Evolutionary conservation across 1,284 basidiomycete species (phyloP), one percentile per base, ranked within the genome.

Genomic region (Fomitopsis betulina): DNA sequence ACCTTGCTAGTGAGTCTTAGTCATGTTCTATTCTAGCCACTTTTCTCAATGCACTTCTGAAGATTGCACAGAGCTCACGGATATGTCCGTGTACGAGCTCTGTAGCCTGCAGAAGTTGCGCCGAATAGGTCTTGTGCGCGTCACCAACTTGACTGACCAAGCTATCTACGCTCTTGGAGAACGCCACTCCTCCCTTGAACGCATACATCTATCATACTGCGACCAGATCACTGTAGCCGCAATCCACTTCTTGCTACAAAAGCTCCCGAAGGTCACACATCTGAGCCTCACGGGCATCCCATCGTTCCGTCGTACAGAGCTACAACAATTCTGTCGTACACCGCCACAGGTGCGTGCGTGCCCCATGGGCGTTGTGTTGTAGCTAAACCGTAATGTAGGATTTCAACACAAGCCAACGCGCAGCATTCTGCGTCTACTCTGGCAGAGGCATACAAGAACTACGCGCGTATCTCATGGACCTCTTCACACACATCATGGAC

Each of bases 131-230:
- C 87, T 99, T 17, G 97, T 99, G 50, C 88, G 96, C 62, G 94
- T 96, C 53, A 85, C 80, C 67, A 94, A 96, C 66, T 78, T 99
- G 55, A 99, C 97, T 2, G 96, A 99, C 68, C 87, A 94, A 67
- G 94, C 94, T 1, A 89, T 99, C 30, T 93, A 92, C 67, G 83
- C 94, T 0, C 82, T 99, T 9, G 93, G 88, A 3, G 87, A 91
- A 58, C 82, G 88, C 15, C 84, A 91, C 64, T 82, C 86, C 39
- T 93, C 93, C 2, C 81, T 99, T 23, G 97, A 99, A 70, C 87
- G 97, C 37, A 94, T 99, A 33, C 97, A 99, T 72, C 79, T 99
- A 25, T 97, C 94, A 1, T 99, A 98, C 72, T 99, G 97, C 74
- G 94, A 98, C 68, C 93, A 97, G 66, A 91, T 99, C 60, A 87